Evolutionary conservation across 1,284 basidiomycete species (phyloP), one percentile per base, ranked within the genome.

Genomic region (Puccinia triticina): DNA sequence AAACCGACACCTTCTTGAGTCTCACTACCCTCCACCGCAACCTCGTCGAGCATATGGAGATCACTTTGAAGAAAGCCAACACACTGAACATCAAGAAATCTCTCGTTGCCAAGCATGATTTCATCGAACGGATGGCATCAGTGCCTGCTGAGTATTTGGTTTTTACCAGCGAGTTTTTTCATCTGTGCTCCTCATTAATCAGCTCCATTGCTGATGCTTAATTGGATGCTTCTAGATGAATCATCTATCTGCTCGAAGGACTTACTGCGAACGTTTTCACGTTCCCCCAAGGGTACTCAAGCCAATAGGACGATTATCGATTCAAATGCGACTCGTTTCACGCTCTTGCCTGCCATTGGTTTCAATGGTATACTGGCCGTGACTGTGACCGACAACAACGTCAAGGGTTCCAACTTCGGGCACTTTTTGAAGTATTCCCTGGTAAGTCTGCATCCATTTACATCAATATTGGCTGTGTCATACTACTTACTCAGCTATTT

Each of bases 11-110:
- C 3, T 18, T 34, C 12, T 34, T 61, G n/a, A 61, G 59, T n/a
- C 5, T 34, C 10, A 29, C 21, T 29, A 34, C 21, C 59, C 59
- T 61, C 59, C 59, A 61, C 5, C 23, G 21, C 32, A 66, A 37
- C 12, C 64, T 66, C 18, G 64, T 66, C 2, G 21, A 34, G 14
- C 2, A 66, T 5, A 7, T 66, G 32, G 14, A 66, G n/a, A 32
- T 66, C 16, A 66, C 64, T 10, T n/a, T 66, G 32, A 66, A 66
- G 21, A 66, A 66, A 66, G 64, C 64, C 64, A 66, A 66, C 26
- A 37, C 37, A 18, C 5, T 66, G 21, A 66, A 66, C 32, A 66
- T 66, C 26, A 18, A n/a, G 29, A 34, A 66, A 18, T 43, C 32
- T 14, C 32, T 43, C 11, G 16, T 18, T 1, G 10, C 18, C 11